Percentiles rank a stretch among this genome's conserved stretches.
These are phyloP conservation scores for Solanum okadae DNA, from an alignment of 257 asterid species.

Conservation along the genomic window DNA sequence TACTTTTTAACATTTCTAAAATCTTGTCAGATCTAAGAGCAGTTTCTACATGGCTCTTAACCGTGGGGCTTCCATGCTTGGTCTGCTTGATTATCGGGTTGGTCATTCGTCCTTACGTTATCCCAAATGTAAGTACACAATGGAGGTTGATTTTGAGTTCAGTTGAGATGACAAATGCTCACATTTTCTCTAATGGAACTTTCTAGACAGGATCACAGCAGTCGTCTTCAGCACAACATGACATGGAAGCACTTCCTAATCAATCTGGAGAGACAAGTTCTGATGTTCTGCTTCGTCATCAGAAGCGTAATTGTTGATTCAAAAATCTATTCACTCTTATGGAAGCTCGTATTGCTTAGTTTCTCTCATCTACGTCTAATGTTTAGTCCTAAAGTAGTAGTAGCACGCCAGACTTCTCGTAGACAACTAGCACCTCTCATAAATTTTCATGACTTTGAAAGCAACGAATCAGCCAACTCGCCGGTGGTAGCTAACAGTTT, in stretches of 20 bases:
- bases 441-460: slow-evolving; percentile 27
- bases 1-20: neutral
- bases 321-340: slow-evolving; percentile 11
- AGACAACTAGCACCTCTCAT: slow-evolving; percentile 31
- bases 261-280: slow-evolving; percentile 65
- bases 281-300: slow-evolving; percentile 67
- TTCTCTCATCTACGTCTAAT: slow-evolving; percentile 45
- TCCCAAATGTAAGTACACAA: slow-evolving; percentile 48
- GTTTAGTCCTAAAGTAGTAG: slow-evolving; percentile 26
- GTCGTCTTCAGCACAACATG: slow-evolving; percentile 30
- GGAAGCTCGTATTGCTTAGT: slow-evolving; percentile 22
- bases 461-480: slow-evolving; percentile 1
- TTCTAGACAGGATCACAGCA: slow-evolving; percentile 79
- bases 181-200: slow-evolving; percentile 26
- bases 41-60: slow-evolving; percentile 49
- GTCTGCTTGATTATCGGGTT: slow-evolving; percentile 59
- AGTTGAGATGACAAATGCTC: neutral
- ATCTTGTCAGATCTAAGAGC: slow-evolving; percentile 42
- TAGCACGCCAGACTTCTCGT: slow-evolving; percentile 15
- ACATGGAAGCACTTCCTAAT: slow-evolving; percentile 77
- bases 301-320: slow-evolving; percentile 78
- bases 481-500: slow-evolving; percentile 14
- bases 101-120: slow-evolving; percentile 52
- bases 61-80: slow-evolving; percentile 48
- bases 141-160: neutral